Percentiles rank a stretch among this genome's conserved stretches.
Evolutionary conservation across 2,329 filamentous ascomycete species (phyloP).

Genomic region (Diaporthe sp.): DNA sequence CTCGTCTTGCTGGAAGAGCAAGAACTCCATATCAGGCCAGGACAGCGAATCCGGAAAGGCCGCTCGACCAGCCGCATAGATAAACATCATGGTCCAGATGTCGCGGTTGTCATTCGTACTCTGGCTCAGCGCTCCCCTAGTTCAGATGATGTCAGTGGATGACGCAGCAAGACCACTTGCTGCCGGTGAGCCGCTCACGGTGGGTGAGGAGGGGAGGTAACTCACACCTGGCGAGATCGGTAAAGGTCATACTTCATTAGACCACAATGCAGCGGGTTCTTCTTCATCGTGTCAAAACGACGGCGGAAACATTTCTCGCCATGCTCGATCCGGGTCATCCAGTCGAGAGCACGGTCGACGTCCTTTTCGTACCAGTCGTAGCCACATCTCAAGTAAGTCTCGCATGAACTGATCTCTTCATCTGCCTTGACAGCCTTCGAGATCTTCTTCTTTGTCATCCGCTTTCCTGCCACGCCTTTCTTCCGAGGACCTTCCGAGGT

Average conservation of each 20-base stretch:
- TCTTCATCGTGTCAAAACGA: not conserved
- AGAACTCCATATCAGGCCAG: conserved; percentile 16
- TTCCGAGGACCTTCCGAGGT: not conserved
- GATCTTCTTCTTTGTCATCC: not conserved
- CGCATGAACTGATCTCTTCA: not conserved
- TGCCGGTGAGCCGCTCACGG: too few species aligned
- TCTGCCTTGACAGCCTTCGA: not conserved
- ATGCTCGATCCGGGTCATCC: not conserved
- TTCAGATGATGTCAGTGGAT: not conserved
- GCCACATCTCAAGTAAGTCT: not conserved
- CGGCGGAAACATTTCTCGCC: too few species aligned
- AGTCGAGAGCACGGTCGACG: not conserved
- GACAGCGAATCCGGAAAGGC: not conserved
- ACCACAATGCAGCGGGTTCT: not conserved
- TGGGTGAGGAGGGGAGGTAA: not conserved
- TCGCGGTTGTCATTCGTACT: not conserved
- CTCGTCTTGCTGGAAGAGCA: not conserved
- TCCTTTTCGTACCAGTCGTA: conserved; percentile 9
- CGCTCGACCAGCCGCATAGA: conserved; percentile 13
- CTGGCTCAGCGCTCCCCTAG: not conserved
- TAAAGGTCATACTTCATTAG: conserved; percentile 3
- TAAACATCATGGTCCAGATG: conserved; percentile 15
- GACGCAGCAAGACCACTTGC: not conserved
- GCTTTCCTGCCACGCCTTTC: not conserved
- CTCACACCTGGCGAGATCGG: conserved; percentile 10